Percentiles rank a stretch among this genome's conserved stretches.
Evolutionary conservation across 208 protist genomes (phyloP).

Genomic region (Leishmania braziliensis): DNA sequence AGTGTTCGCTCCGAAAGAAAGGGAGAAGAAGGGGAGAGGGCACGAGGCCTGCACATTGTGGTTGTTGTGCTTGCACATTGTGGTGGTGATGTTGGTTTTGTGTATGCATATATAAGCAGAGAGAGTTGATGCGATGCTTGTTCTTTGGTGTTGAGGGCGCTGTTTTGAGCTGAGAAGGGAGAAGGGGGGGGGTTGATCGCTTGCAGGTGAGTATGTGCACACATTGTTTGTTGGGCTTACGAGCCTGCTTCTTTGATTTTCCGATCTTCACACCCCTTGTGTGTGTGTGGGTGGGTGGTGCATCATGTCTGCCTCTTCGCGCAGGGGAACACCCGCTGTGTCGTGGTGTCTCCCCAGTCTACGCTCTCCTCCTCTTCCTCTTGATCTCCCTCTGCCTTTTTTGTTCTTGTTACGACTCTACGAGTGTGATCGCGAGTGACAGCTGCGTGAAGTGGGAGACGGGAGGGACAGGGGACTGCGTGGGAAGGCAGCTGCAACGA

Average conservation of each 20-base stretch:
- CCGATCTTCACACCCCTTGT: not conserved
- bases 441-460: not conserved
- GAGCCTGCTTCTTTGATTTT: not conserved
- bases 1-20: not conserved
- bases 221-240: not conserved
- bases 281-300: not conserved
- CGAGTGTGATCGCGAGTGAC: not conserved
- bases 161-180: not conserved
- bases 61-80: too few species aligned
- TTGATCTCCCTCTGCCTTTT: not conserved
- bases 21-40: not conserved
- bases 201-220: not conserved
- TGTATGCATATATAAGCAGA: too few species aligned
- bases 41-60: too few species aligned
- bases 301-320: not conserved
- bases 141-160: not conserved
- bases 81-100: too few species aligned
- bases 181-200: not conserved
- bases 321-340: too few species aligned
- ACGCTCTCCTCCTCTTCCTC: not conserved
- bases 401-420: not conserved
- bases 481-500: not conserved
- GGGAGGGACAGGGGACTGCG: too few species aligned
- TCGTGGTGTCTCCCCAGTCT: not conserved
- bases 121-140: not conserved